phyloP scores from a whole-genome alignment of 2,329 filamentous ascomycete genomes.

The Thelonectria blattea region DNA sequence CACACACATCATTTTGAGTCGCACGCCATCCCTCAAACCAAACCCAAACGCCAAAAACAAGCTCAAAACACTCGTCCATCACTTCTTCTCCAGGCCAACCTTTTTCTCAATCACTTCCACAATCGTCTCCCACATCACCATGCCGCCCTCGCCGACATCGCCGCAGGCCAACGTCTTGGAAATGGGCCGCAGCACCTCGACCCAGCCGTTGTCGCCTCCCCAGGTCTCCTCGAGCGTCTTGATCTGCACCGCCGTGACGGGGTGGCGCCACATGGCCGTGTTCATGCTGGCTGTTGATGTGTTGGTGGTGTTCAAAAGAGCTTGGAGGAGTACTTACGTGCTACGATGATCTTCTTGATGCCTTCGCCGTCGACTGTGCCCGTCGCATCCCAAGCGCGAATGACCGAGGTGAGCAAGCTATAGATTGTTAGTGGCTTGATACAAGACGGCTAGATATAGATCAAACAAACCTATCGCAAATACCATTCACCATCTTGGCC shows the following conservation, averaged over 20 bases:
- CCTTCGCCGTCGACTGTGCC: constrained; percentile 60
- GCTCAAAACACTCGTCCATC: background rate
- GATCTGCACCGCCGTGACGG: constrained; percentile 77
- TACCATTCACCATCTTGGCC: constrained; percentile 80
- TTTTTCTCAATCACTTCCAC: constrained; percentile 67
- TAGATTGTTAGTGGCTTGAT: background rate
- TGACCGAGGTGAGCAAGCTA: constrained; percentile 69
- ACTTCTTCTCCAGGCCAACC: constrained; percentile 39
- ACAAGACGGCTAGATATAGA: background rate
- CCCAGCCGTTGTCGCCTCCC: constrained; percentile 58
- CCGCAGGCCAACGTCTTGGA: constrained; percentile 84
- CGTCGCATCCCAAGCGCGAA: constrained; percentile 88
- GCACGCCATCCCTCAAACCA: background rate
- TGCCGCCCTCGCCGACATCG: constrained; percentile 81
- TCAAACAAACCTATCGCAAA: constrained; percentile 66
- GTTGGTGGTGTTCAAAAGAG: constrained; percentile 36
- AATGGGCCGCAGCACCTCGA: constrained; percentile 75
- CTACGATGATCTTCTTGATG: constrained; percentile 75
- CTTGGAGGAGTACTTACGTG: constrained; percentile 45
- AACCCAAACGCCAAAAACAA: constrained; percentile 11
- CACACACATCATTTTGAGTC: background rate
- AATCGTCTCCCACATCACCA: constrained; percentile 82
- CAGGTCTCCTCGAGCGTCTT: constrained; percentile 75
- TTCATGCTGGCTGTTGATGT: constrained; percentile 71
- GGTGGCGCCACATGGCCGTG: constrained; percentile 87